A percentile compares a stretch with the other conserved stretches of the same genome.
phyloP scores from a whole-genome alignment of 768 basidiomycete genomes.

The Antrodiella citrinella region DNA sequence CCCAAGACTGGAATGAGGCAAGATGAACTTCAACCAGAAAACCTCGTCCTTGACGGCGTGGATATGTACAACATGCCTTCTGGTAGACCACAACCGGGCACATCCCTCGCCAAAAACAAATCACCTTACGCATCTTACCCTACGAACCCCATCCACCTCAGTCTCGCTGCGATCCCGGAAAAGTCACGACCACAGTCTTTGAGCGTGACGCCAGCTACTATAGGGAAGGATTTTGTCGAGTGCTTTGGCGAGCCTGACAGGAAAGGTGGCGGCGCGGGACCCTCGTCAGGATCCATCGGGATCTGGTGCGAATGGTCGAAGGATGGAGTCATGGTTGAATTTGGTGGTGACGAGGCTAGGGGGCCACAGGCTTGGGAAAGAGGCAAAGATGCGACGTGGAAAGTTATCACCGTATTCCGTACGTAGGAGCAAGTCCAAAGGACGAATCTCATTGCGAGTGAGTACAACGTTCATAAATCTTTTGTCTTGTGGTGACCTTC shows the following conservation, averaged over 20 bases:
- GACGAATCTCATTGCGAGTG: neutral
- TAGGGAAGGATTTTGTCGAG: constrained; percentile 72
- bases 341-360: constrained; percentile 67
- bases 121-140: constrained; percentile 52
- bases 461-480: neutral
- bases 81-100: constrained; percentile 20
- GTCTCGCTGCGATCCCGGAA: constrained; percentile 22
- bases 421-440: neutral
- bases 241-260: constrained; percentile 78
- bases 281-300: constrained; percentile 75
- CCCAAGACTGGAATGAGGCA: constrained; percentile 37
- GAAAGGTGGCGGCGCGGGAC: constrained; percentile 86
- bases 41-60: constrained; percentile 57
- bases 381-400: constrained; percentile 78
- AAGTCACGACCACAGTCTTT: constrained; percentile 31
- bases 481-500: neutral
- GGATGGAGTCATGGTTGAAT: constrained; percentile 80
- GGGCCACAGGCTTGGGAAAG: constrained; percentile 85
- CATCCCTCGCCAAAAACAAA: constrained; percentile 27
- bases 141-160: constrained; percentile 41
- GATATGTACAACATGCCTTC: constrained; percentile 76
- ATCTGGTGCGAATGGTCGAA: constrained; percentile 93
- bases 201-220: constrained; percentile 39
- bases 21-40: constrained; percentile 40
- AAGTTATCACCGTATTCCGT: constrained; percentile 56